A percentile compares a stretch with the other conserved stretches of the same genome.
Evolutionary conservation across 805 yeast species (phyloP).

Genomic region (Saturnispora silvae): DNA sequence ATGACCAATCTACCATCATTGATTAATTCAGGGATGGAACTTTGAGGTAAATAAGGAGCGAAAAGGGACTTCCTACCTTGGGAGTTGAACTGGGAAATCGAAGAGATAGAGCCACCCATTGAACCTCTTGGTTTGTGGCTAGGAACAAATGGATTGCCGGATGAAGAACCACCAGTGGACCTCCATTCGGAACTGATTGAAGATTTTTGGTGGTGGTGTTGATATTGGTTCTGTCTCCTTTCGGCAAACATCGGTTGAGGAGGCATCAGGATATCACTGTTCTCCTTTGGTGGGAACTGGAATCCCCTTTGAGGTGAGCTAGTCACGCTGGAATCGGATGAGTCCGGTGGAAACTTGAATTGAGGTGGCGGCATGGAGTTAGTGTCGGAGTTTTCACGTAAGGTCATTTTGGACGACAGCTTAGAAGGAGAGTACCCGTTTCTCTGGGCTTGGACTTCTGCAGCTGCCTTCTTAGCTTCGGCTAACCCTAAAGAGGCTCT

Average conservation of each 20-base stretch:
- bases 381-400: slow-evolving; percentile 1
- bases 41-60: slow-evolving; percentile 94
- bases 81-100: slow-evolving; percentile 29
- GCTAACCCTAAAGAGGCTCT: slow-evolving; percentile 86
- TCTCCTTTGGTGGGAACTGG: slow-evolving; percentile 54
- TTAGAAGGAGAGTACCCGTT: slow-evolving; percentile 26
- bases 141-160: no score
- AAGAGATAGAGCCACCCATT: slow-evolving; percentile 52
- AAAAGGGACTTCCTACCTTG: slow-evolving; percentile 66
- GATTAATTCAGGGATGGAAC: slow-evolving; percentile 79
- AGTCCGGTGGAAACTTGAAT: slow-evolving; percentile 8
- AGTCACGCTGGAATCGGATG: slow-evolving; percentile 11
- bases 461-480: slow-evolving; percentile 97
- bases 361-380: slow-evolving; percentile 4
- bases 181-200: slow-evolving; percentile 58
- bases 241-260: slow-evolving; percentile 44
- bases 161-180: slow-evolving; percentile 26
- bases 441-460: slow-evolving; percentile 73
- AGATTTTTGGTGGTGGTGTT: slow-evolving; percentile 22
- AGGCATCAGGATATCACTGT: slow-evolving; percentile 30
- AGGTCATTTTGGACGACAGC: slow-evolving; percentile 13
- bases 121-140: slow-evolving; percentile 64
- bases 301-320: slow-evolving; percentile 39
- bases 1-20: slow-evolving; percentile 86
- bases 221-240: no score